Conservation (phyloP, 352 stramenopile species). For the Pythium sukuiense region DNA sequence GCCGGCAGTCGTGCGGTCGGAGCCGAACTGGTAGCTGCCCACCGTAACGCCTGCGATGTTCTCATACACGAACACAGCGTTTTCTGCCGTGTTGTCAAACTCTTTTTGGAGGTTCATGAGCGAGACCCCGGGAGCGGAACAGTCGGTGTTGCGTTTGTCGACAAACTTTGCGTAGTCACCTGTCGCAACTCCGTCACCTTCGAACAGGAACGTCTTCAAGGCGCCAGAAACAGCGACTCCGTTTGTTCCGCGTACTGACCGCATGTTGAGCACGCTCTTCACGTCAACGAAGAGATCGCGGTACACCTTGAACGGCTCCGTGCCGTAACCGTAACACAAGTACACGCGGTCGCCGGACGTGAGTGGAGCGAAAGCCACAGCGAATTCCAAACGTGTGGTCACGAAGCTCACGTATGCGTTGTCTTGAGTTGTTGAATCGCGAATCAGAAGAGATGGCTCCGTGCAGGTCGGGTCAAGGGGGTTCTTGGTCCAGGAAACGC, state of each 20-base stretch:
- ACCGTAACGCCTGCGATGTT: constrained; percentile 40
- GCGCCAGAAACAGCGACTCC: constrained; percentile 42
- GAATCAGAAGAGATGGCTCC: constrained; percentile 39
- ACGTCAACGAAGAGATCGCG: constrained; percentile 48
- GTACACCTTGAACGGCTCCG: constrained; percentile 57
- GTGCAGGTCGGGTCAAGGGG: constrained; percentile 28
- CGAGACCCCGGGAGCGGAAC: constrained; percentile 37
- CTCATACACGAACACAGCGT: constrained; percentile 75
- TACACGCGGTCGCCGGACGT: constrained; percentile 57
- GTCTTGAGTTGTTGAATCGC: constrained; percentile 32
- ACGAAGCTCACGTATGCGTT: constrained; percentile 53
- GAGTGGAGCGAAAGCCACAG: constrained; percentile 39
- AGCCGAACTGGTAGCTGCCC: constrained; percentile 48
- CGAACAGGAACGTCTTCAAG: constrained; percentile 64
- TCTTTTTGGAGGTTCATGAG: constrained; percentile 62
- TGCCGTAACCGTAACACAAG: constrained; percentile 65
- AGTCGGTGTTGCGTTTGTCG: constrained; percentile 29
- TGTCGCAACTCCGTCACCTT: constrained; percentile 54
- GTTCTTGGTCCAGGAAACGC: constrained; percentile 51
- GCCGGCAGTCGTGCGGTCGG: constrained; percentile 34
- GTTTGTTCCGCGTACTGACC: constrained; percentile 40
- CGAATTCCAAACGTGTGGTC: constrained; percentile 31
- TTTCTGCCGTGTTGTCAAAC: constrained; percentile 59
- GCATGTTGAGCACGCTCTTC: constrained; percentile 61
- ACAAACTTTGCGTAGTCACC: constrained; percentile 74